phyloP scores from a whole-genome alignment of 2,329 filamentous ascomycete genomes.

The Alternaria viburni region DNA sequence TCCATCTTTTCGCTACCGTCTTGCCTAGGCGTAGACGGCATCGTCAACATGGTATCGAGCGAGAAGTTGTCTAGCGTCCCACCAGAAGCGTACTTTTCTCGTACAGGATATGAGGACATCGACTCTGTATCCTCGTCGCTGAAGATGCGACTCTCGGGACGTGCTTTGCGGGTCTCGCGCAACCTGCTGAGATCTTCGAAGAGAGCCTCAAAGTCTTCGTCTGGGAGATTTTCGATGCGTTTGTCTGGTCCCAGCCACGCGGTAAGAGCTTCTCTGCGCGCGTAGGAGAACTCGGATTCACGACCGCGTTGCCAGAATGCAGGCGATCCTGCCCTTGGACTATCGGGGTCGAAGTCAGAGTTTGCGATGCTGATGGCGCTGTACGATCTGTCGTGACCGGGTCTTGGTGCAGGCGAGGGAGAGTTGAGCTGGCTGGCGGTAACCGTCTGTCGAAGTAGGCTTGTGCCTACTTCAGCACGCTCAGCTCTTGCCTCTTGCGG shows the following conservation, averaged over 20 bases:
- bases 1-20: slow-evolving; percentile 80
- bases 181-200: slow-evolving; percentile 94
- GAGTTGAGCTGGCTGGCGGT: slow-evolving; percentile 68
- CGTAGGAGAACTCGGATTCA: slow-evolving; percentile 95
- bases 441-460: slow-evolving; percentile 82
- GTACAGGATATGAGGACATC: slow-evolving; percentile 80
- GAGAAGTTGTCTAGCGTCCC: slow-evolving; percentile 97
- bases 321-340: slow-evolving; percentile 81
- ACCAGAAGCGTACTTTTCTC: slow-evolving; percentile 95
- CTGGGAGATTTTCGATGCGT: slow-evolving; percentile 85
- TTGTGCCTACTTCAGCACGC: slow-evolving; percentile 77
- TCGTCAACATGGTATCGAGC: slow-evolving; percentile 89
- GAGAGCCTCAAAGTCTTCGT: slow-evolving; percentile 90
- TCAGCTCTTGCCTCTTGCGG: slow-evolving; percentile 95
- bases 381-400: slow-evolving; percentile 73
- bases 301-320: slow-evolving; percentile 70
- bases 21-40: slow-evolving; percentile 87
- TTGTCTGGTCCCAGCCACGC: slow-evolving; percentile 90
- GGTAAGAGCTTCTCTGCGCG: slow-evolving; percentile 88
- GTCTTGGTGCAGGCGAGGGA: slow-evolving; percentile 67
- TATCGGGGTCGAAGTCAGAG: slow-evolving; percentile 75
- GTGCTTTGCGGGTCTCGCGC: slow-evolving; percentile 79
- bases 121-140: slow-evolving; percentile 85
- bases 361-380: slow-evolving; percentile 73
- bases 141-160: slow-evolving; percentile 61